phyloP scores from a whole-genome alignment of 306 rosid species.

The Cyclanthera cordifolia region DNA sequence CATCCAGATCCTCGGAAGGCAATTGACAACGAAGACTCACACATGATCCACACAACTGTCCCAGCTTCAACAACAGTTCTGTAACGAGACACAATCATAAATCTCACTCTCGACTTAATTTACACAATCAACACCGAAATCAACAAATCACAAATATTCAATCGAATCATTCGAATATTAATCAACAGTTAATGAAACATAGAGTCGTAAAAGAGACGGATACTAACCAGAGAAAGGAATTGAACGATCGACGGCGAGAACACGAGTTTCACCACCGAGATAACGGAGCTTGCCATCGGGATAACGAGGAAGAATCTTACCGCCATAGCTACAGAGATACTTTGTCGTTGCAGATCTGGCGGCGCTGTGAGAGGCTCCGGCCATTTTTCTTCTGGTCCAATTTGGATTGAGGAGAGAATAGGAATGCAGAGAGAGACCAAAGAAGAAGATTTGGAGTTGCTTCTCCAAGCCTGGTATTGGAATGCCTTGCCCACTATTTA shows the following conservation, averaged over 20 bases:
- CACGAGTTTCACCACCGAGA: slow-evolving; percentile 81
- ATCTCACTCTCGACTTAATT: slow-evolving; percentile 17
- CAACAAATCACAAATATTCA: neutral
- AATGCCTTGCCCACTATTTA: slow-evolving; percentile 15
- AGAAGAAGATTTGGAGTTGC: slow-evolving; percentile 19
- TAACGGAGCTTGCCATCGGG: slow-evolving; percentile 95
- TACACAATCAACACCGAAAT: neutral
- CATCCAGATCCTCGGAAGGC: slow-evolving; percentile 85
- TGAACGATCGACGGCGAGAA: slow-evolving; percentile 61
- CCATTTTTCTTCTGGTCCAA: slow-evolving; percentile 31
- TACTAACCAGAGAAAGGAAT: slow-evolving; percentile 66
- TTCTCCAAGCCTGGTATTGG: slow-evolving; percentile 16
- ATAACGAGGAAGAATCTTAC: slow-evolving; percentile 82
- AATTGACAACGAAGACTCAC: slow-evolving; percentile 77
- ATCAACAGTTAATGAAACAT: neutral
- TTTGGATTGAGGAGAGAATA: neutral
- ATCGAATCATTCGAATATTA: neutral
- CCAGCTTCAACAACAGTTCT: slow-evolving; percentile 64
- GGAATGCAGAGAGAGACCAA: neutral
- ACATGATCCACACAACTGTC: slow-evolving; percentile 50
- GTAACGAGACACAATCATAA: slow-evolving; percentile 22
- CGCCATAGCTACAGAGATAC: slow-evolving; percentile 86
- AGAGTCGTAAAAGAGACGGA: neutral
- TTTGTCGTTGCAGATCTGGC: slow-evolving; percentile 37
- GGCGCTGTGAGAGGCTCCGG: slow-evolving; percentile 23